Base-by-base conservation (phyloP, 2,329 filamentous ascomycete species). In the Arthrinium puccinioides region DNA sequence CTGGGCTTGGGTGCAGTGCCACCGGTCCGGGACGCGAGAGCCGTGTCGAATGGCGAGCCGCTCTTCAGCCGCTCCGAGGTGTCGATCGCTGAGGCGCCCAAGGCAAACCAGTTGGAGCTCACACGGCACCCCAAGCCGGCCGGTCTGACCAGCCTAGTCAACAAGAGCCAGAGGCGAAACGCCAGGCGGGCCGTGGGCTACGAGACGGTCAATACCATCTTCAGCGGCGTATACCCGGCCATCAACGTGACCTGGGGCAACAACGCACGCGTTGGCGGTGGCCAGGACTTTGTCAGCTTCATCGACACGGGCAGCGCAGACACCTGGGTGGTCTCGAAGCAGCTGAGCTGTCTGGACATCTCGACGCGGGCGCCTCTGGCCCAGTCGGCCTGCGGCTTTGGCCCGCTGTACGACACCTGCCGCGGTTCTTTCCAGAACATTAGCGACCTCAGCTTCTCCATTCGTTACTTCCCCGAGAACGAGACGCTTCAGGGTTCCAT, bases 161-260 rank as follows among this genome's bases (percentile, higher is more conserved):
- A n/a, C 19, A 30, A 32, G 15, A 30, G 15, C 31, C 37, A 13
- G 32, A 29, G 15, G 21, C 19, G n/a, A 14, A n/a, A 20, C 37
- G 37, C 19, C 31, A 27, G 18, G 37, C 37, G 6, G 37, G 29
- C 21, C 25, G 28, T n/a, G 9, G 37, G 37, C 18, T 34, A 29
- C 4, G 29, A 37, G 18, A 30, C 23, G 9, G 33, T 42, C 29
- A 43, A 44, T 26, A 48, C 43, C 16, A 26, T 48, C 13, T 48
- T 38, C 38, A 43, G 39, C 32, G 45, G 42, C 25, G 37, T 48
- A 24, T 48, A 47, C 29, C 44, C 41, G 6, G 37, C 40, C 15
- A 33, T 45, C 19, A 45, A 50, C 24, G 27, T 48, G 18, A 50
- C 44, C 2, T 48, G 44, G 47, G 43, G 30, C 21, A 44, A 44